Evolutionary conservation across 495 filamentous ascomycete genomes (phyloP).

Genomic region (Halenospora varia): DNA sequence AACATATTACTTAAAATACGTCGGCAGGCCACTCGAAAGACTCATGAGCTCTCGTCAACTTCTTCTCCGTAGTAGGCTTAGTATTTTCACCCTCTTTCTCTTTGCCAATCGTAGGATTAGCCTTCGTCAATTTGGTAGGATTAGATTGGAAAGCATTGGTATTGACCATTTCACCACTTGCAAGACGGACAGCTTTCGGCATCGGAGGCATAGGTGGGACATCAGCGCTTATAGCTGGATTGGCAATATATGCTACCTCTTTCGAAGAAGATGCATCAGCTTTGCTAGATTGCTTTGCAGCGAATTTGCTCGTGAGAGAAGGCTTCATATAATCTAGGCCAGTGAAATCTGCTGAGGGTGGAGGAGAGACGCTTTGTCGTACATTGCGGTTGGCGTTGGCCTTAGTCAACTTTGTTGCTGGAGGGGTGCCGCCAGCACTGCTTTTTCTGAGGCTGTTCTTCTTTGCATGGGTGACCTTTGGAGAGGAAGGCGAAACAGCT

Average conservation of each 20-base stretch:
- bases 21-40: conserved; percentile 21
- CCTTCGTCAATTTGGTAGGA: conserved; percentile 10
- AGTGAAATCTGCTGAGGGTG: conserved; percentile 6
- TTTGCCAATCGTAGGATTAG: background rate
- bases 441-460: background rate
- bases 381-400: background rate
- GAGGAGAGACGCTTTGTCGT: conserved; percentile 1
- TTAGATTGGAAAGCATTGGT: conserved; percentile 1
- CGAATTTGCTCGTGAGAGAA: background rate
- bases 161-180: conserved; percentile 17
- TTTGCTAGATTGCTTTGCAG: background rate
- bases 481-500: background rate
- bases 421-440: background rate
- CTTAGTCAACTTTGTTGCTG: background rate
- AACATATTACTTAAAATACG: conserved; percentile 8
- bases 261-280: background rate
- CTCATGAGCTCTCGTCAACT: background rate
- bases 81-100: background rate
- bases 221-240: conserved; percentile 1
- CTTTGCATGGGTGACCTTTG: background rate
- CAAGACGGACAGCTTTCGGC: conserved; percentile 11
- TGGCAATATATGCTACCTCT: conserved; percentile 9
- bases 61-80: conserved; percentile 1
- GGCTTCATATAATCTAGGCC: conserved; percentile 4
- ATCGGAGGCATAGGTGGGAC: conserved; percentile 20